A percentile compares a stretch with the other conserved stretches of the same genome.
These are phyloP conservation scores for Graphilbum fragrans DNA, from an alignment of 2,329 filamentous ascomycete species.

Conservation along the genomic window DNA sequence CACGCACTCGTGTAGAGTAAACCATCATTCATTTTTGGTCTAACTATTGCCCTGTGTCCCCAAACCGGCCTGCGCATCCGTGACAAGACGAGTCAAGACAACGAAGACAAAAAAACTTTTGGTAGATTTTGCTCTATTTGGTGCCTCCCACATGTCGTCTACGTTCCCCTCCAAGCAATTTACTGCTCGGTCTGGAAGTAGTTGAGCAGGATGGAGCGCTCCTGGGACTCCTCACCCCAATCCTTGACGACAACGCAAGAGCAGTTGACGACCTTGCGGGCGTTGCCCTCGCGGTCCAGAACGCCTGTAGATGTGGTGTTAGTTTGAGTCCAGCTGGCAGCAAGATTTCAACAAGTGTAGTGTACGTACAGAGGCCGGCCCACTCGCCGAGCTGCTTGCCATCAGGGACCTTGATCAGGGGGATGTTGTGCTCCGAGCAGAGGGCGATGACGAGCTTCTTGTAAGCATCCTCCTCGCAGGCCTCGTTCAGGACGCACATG, in stretches of 20 bases:
- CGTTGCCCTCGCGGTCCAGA: constrained; percentile 97
- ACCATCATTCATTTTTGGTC: neutral
- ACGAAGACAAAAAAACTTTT: neutral
- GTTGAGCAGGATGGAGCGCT: constrained; percentile 98
- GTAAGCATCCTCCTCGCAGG: constrained; percentile 99
- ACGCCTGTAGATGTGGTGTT: constrained; percentile 63
- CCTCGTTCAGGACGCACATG: constrained; percentile 99
- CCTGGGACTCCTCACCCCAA: constrained; percentile 99
- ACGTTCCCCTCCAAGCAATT: constrained; percentile 13
- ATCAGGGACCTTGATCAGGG: constrained; percentile 98
- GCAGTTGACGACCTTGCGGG: constrained; percentile 99
- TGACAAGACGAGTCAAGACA: neutral
- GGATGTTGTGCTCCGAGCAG: constrained; percentile 99
- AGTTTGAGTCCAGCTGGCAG: neutral
- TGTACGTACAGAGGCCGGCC: constrained; percentile 91
- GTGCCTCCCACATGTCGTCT: neutral
- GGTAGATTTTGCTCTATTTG: constrained; percentile 1
- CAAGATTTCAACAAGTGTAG: neutral
- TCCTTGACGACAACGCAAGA: constrained; percentile 99
- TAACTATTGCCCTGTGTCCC: constrained; percentile 7
- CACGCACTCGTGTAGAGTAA: neutral
- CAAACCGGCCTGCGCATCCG: constrained; percentile 1
- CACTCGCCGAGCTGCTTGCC: constrained; percentile 99
- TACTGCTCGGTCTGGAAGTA: constrained; percentile 96
- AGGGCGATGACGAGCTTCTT: constrained; percentile 99